Conservation (phyloP, 306 rosid genomes). For the Begonia loranthoides region DNA sequence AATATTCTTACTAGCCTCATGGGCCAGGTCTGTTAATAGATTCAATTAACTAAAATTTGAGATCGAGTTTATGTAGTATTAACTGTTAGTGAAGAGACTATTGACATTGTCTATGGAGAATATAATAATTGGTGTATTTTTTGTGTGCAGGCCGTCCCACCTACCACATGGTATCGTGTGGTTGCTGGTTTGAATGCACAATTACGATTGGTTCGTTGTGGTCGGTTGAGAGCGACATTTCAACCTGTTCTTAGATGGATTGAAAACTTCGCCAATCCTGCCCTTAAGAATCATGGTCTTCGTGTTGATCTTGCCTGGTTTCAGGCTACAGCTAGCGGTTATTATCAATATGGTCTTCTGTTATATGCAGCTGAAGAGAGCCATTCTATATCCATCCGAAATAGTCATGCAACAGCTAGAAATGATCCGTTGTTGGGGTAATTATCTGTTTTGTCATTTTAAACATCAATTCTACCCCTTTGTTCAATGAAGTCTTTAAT, state of each 20-base stretch:
- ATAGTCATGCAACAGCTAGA: constrained; percentile 32
- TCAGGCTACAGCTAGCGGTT: constrained; percentile 82
- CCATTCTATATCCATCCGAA: constrained; percentile 18
- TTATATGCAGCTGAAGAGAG: constrained; percentile 48
- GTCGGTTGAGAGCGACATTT: constrained; percentile 76
- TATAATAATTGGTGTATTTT: neutral
- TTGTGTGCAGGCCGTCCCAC: constrained; percentile 65
- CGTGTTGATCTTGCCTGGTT: constrained; percentile 79
- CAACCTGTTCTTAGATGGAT: constrained; percentile 82
- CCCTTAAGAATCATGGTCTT: constrained; percentile 51
- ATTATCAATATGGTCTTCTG: constrained; percentile 84
- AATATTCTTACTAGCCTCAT: constrained; percentile 89
- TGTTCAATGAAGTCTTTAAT: neutral
- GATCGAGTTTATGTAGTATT: neutral
- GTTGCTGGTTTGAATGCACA: constrained; percentile 97
- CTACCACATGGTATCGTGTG: constrained; percentile 87
- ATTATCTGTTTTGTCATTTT: constrained; percentile 5
- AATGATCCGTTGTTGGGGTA: constrained; percentile 55
- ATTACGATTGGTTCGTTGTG: constrained; percentile 78
- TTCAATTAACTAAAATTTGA: constrained; percentile 9
- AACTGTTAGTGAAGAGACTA: too few species aligned
- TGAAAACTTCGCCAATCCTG: constrained; percentile 82
- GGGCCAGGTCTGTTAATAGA: constrained; percentile 75
- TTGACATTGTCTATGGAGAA: neutral
- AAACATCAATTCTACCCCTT: neutral